phyloP scores from a whole-genome alignment of 768 basidiomycete genomes.

The Tulasnella sp. region DNA sequence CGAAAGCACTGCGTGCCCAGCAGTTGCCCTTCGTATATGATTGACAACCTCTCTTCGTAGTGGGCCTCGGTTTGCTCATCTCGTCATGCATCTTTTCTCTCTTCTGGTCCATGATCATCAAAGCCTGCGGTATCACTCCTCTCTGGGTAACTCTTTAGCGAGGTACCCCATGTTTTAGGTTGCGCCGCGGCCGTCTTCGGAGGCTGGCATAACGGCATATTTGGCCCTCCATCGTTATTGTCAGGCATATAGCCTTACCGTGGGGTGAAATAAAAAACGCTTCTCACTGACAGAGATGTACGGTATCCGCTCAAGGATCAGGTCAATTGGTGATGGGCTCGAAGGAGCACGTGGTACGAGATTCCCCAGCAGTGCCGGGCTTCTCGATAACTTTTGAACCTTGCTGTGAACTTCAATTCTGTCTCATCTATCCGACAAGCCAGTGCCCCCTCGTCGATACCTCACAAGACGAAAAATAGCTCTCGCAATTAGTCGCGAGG shows the following conservation, averaged over 20 bases:
- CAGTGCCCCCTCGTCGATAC: no score
- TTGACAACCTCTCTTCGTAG: neutral
- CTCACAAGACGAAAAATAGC: no score
- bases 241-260: no score
- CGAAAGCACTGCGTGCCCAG: no score
- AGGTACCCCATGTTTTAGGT: constrained; percentile 44
- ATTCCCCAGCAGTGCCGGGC: no score
- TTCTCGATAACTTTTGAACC: no score
- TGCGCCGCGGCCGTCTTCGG: constrained; percentile 44
- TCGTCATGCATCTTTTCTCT: constrained; percentile 19
- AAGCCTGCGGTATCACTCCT: constrained; percentile 41
- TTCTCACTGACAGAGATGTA: neutral
- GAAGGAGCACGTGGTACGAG: no score
- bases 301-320: constrained; percentile 7
- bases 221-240: constrained; percentile 41
- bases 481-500: no score
- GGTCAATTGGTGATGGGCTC: neutral
- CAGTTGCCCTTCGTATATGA: no score
- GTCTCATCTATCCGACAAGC: no score
- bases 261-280: no score
- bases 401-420: no score
- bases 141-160: constrained; percentile 45
- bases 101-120: constrained; percentile 30
- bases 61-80: constrained; percentile 32
- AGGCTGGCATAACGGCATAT: constrained; percentile 30